These are phyloP conservation scores for Xylaria sp. DNA, from an alignment of 2,329 filamentous ascomycete genomes.

Conservation along the genomic window DNA sequence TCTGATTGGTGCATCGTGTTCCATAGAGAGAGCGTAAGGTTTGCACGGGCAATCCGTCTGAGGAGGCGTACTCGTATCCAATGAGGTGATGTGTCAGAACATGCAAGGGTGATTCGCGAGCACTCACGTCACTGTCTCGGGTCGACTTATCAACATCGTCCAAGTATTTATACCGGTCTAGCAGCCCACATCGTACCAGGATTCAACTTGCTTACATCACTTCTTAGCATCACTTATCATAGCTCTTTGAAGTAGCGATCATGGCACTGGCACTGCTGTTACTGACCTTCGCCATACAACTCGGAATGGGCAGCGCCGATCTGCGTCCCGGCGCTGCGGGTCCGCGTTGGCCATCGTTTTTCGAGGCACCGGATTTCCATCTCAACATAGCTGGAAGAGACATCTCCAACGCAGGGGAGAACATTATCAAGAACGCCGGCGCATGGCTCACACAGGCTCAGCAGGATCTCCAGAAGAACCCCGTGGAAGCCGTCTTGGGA, in stretches of 20 bases:
- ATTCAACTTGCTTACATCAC: neutral
- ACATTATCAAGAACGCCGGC: neutral
- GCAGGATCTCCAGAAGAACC: neutral
- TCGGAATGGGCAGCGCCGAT: neutral
- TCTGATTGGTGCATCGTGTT: too few relatives aligned
- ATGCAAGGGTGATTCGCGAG: too few relatives aligned
- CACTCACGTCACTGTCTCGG: too few relatives aligned
- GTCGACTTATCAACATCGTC: neutral
- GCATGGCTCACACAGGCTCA: neutral
- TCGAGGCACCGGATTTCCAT: slow-evolving; percentile 2
- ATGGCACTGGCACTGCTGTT: neutral
- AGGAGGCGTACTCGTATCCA: too few relatives aligned
- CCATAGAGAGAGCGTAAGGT: too few relatives aligned
- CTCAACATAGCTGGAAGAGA: neutral
- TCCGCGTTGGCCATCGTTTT: slow-evolving; percentile 5
- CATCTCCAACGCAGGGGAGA: neutral
- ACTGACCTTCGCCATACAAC: neutral
- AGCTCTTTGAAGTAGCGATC: neutral
- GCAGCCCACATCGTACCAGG: too few relatives aligned
- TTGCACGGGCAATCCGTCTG: too few relatives aligned
- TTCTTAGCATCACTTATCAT: neutral
- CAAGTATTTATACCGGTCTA: too few relatives aligned
- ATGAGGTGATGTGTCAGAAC: too few relatives aligned
- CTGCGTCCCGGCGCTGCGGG: neutral
- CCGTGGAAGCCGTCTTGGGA: neutral